These are phyloP conservation scores for Yarrowia keelungensis DNA, from an alignment of 805 yeast species.

Conservation along the genomic window DNA sequence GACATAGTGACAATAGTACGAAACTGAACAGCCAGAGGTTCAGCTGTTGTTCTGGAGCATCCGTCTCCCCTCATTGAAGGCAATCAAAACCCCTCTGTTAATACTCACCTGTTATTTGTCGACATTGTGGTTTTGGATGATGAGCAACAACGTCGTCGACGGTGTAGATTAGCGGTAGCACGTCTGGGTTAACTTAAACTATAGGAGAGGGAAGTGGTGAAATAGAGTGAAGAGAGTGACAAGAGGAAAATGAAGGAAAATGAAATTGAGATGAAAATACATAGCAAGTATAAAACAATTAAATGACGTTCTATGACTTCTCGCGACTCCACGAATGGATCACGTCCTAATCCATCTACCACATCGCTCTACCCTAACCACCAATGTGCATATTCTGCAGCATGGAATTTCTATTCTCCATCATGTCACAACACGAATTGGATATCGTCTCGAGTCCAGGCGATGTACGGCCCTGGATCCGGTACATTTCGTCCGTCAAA, in stretches of 20 bases:
- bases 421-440: slow-evolving; percentile 54
- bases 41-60: too few relatives aligned
- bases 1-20: not conserved
- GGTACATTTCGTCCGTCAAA: slow-evolving; percentile 47
- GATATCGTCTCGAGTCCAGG: slow-evolving; percentile 54
- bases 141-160: slow-evolving; percentile 37
- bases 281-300: not conserved
- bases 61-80: too few relatives aligned
- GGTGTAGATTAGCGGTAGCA: slow-evolving; percentile 34
- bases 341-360: too few relatives aligned
- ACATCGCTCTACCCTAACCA: slow-evolving; percentile 11
- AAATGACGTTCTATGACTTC: too few relatives aligned
- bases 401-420: slow-evolving; percentile 37
- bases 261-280: too few relatives aligned
- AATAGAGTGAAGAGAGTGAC: not conserved
- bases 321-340: too few relatives aligned
- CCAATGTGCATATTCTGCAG: slow-evolving; percentile 37
- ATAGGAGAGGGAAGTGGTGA: not conserved
- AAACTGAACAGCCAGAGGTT: too few relatives aligned
- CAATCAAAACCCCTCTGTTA: not conserved
- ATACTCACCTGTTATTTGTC: slow-evolving; percentile 35
- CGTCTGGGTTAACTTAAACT: slow-evolving; percentile 34
- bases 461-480: slow-evolving; percentile 52
- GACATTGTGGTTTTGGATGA: slow-evolving; percentile 25
- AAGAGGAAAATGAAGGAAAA: not conserved